Evolutionary conservation across 2,329 filamentous ascomycete genomes (phyloP), one percentile per base, ranked within the genome.

Genomic region (Hypoxylon sp.): DNA sequence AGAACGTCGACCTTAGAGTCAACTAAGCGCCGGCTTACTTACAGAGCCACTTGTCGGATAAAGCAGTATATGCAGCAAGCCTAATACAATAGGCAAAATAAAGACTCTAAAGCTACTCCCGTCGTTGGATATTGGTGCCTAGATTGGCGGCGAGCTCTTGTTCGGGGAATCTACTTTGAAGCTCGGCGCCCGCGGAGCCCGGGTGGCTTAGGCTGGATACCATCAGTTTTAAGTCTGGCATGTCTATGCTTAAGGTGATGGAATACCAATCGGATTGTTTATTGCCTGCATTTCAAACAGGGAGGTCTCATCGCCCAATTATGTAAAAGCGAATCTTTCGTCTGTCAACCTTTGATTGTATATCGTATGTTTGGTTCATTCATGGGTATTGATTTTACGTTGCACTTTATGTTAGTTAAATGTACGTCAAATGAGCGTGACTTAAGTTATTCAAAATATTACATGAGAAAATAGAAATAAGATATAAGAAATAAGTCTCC

Each of bases 121-220:
- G 5, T n/a, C 6, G 21, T 21, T 48, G 17, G 19, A 20, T 5
- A 9, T 12, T 17, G 35, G 40, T 23, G 43, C 40, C 44, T 57
- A 54, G 41, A 36, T 45, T 55, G 50, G 21, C 19, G 31, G 50
- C 31, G 25, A 21, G 35, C 23, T 47, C 20, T 37, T 27, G 26
- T 31, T n/a, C 12, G 26, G 17, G 21, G 8, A 34, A 23, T 30
- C 20, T 29, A 37, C 30, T n/a, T n/a, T 58, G 43, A 50, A 45
- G 25, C 46, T 55, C 62, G 63, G 63, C 44, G 35, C 38, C 62
- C 63, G 61, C 62, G 63, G 71, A 72, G 68, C 41, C 78, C 81
- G 59, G 29, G 29, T 42, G 36, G 12, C 34, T 46, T 32, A 44
- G 20, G 32, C 49, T 47, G 11, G 27, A 37, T 21, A 37, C 7